Conservation (phyloP, 2,329 filamentous ascomycete genomes). For the Balansia obtecta region DNA sequence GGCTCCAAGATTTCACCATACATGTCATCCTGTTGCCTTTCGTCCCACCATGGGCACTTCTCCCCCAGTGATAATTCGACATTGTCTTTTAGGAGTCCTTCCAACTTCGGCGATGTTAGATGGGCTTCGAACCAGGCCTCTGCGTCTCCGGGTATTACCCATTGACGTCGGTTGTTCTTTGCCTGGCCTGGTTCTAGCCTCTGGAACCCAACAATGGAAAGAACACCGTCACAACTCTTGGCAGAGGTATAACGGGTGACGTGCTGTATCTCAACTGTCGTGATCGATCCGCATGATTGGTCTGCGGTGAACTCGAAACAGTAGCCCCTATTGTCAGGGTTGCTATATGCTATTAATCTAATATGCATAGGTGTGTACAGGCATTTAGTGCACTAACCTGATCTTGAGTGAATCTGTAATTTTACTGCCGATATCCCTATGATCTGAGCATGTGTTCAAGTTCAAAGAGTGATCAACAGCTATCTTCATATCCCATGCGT, state of each 20-base stretch:
- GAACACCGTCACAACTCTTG: slow-evolving; percentile 7
- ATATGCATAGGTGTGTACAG: neutral
- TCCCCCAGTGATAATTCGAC: slow-evolving; percentile 16
- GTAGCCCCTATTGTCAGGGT: slow-evolving; percentile 8
- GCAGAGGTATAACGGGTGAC: slow-evolving; percentile 11
- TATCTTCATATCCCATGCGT: slow-evolving; percentile 21
- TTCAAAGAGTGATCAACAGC: slow-evolving; percentile 8
- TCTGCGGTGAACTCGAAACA: slow-evolving; percentile 8
- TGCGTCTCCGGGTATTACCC: neutral
- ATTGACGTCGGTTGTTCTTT: slow-evolving; percentile 2
- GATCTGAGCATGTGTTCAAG: slow-evolving; percentile 6
- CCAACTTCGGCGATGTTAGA: slow-evolving; percentile 13
- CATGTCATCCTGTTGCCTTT: slow-evolving; percentile 11
- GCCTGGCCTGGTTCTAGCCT: slow-evolving; percentile 5
- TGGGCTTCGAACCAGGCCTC: slow-evolving; percentile 17
- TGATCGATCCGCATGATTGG: slow-evolving; percentile 7
- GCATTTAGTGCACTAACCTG: slow-evolving; percentile 12
- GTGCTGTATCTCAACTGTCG: slow-evolving; percentile 11
- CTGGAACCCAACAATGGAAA: slow-evolving; percentile 14
- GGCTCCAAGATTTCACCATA: slow-evolving; percentile 17
- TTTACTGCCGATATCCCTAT: slow-evolving; percentile 10
- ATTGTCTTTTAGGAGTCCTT: slow-evolving; percentile 15
- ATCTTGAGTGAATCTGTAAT: slow-evolving; percentile 14
- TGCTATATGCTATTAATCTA: slow-evolving; percentile 6
- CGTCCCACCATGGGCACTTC: slow-evolving; percentile 14